These are phyloP conservation scores for Vaccinium corymbosum DNA, from an alignment of 148 eudicot species.

Conservation along the genomic window DNA sequence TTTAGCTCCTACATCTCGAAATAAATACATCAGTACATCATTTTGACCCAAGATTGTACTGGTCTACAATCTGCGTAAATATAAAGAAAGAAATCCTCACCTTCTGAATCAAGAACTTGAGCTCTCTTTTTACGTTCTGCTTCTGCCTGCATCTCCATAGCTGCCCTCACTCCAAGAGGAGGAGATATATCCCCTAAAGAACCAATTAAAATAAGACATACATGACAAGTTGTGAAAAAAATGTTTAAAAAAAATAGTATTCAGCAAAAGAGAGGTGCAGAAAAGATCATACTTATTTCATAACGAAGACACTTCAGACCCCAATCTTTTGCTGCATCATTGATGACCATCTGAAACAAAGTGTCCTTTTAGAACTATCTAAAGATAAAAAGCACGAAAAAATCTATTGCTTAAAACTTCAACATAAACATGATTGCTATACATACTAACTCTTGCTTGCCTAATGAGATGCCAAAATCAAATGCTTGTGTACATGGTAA, in stretches of 20 bases:
- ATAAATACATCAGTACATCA: not conserved
- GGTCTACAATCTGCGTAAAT: not conserved
- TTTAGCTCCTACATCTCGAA: not conserved
- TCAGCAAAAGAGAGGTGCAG: not conserved
- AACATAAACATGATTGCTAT: not conserved
- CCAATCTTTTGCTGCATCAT: constrained; percentile 84
- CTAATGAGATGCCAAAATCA: not conserved
- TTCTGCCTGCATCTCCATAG: constrained; percentile 99
- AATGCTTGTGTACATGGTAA: not conserved
- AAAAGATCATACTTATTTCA: constrained; percentile 65
- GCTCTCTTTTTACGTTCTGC: constrained; percentile 99
- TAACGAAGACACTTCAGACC: constrained; percentile 87
- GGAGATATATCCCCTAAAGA: constrained; percentile 89
- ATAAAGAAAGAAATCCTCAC: constrained; percentile 26
- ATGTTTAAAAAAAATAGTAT: not conserved
- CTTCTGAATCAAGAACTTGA: constrained; percentile 87
- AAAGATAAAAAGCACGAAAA: not conserved
- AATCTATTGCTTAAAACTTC: not conserved
- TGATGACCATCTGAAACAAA: constrained; percentile 60
- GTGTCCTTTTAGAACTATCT: not conserved
- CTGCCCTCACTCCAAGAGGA: constrained; percentile 71
- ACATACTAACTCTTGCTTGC: not conserved
- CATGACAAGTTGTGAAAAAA: not conserved
- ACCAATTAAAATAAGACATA: not conserved
- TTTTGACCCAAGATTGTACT: not conserved